These are phyloP conservation scores for Fonsecaea pedrosoi DNA, from an alignment of 2,329 filamentous ascomycete species.

Conservation along the genomic window DNA sequence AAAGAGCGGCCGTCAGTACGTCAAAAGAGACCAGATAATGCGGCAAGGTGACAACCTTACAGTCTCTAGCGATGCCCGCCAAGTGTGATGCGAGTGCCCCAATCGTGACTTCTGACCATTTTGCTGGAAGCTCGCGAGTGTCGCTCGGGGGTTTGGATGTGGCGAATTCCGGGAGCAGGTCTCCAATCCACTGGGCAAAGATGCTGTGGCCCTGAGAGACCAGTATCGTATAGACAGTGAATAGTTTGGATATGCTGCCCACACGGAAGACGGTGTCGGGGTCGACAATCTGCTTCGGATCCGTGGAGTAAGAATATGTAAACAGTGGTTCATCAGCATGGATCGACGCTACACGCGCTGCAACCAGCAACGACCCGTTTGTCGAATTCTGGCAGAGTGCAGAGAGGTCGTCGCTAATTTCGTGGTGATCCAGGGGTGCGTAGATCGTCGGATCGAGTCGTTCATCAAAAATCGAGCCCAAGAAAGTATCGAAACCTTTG, in stretches of 20 bases:
- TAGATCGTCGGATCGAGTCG: constrained; percentile 4
- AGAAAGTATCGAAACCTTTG: constrained; percentile 13
- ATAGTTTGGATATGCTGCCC: constrained; percentile 56
- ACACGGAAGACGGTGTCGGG: constrained; percentile 50
- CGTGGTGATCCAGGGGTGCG: constrained; percentile 4
- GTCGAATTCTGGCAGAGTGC: constrained; percentile 8
- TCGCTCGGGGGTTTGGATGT: constrained; percentile 36
- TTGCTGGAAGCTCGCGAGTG: constrained; percentile 40
- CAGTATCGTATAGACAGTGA: constrained; percentile 53
- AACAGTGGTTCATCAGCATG: constrained; percentile 5
- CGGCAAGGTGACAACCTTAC: constrained; percentile 15
- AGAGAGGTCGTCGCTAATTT: constrained; percentile 11
- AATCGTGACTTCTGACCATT: constrained; percentile 58
- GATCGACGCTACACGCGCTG: constrained; percentile 5
- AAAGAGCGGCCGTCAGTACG: background rate
- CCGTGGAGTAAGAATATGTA: constrained; percentile 11
- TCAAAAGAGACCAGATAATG: constrained; percentile 2
- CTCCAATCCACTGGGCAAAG: constrained; percentile 52
- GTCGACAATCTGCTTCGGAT: constrained; percentile 37
- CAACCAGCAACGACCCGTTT: constrained; percentile 14
- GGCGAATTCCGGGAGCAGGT: constrained; percentile 53
- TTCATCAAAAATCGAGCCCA: constrained; percentile 4
- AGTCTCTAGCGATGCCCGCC: constrained; percentile 48
- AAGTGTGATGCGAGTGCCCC: constrained; percentile 55
- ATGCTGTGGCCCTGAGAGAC: constrained; percentile 49